phyloP scores from a whole-genome alignment of 495 filamentous ascomycete species.

The Tuber calosporum region DNA sequence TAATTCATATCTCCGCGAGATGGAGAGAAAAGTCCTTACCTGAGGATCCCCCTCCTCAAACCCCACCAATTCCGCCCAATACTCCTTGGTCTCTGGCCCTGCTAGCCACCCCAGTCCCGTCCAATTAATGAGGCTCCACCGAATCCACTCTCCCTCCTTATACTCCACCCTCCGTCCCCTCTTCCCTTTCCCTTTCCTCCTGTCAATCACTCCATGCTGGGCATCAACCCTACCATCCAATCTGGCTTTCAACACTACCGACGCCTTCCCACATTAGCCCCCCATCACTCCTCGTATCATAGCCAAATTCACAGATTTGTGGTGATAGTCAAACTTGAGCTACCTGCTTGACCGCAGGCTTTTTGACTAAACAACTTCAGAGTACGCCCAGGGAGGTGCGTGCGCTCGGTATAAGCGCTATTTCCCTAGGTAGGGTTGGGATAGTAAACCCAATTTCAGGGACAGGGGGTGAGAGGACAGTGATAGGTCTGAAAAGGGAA shows the following conservation, averaged over 20 bases:
- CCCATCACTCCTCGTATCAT: not conserved
- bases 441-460: not conserved
- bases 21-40: not conserved
- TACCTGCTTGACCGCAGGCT: not conserved
- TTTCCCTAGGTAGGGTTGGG: not conserved
- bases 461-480: not conserved
- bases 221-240: not conserved
- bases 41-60: not conserved
- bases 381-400: not conserved
- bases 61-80: slow-evolving; percentile 2
- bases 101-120: not conserved
- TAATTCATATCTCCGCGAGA: not conserved
- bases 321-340: not conserved
- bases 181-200: not conserved
- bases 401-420: not conserved
- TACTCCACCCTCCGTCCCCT: not conserved
- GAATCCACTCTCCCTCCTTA: not conserved
- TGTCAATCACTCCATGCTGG: not conserved
- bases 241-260: not conserved
- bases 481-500: not conserved
- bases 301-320: not conserved
- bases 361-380: not conserved
- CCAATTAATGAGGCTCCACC: not conserved
- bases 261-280: not conserved
- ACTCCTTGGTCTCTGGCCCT: not conserved